Percentiles rank a stretch among this genome's conserved stretches.
Evolutionary conservation across 2,329 filamentous ascomycete genomes (phyloP).

Genomic region (Phaeomoniella chlamydospora): DNA sequence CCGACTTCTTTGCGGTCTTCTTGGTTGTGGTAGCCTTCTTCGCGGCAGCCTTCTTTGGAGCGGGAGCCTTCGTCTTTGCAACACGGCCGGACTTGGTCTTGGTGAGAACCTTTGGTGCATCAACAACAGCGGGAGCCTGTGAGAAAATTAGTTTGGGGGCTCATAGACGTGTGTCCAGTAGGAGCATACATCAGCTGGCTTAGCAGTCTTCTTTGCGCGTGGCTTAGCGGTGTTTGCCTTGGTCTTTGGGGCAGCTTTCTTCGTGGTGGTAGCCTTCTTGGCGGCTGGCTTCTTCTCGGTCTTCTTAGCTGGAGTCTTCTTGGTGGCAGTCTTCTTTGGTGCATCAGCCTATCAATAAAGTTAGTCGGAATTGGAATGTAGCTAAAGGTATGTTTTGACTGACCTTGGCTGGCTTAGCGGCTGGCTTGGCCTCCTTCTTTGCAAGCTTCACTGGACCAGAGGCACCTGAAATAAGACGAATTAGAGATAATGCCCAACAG

Average conservation of each 20-base stretch:
- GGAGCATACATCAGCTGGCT: slow-evolving; percentile 20
- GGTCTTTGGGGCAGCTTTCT: slow-evolving; percentile 38
- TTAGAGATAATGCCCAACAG: no score
- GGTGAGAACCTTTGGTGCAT: slow-evolving; percentile 54
- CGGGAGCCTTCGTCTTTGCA: slow-evolving; percentile 47
- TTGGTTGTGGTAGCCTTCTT: slow-evolving; percentile 30
- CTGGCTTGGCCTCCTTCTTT: slow-evolving; percentile 52
- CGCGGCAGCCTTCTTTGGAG: slow-evolving; percentile 24
- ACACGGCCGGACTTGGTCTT: slow-evolving; percentile 83
- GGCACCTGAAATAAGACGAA: slow-evolving; percentile 42
- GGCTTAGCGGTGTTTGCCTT: slow-evolving; percentile 40
- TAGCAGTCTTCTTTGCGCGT: slow-evolving; percentile 33
- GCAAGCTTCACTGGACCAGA: slow-evolving; percentile 87
- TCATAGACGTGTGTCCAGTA: no score
- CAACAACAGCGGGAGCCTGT: slow-evolving; percentile 51
- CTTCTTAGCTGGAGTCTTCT: slow-evolving; percentile 6
- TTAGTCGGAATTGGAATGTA: not conserved
- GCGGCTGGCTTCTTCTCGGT: slow-evolving; percentile 7
- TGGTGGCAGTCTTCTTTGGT: slow-evolving; percentile 10
- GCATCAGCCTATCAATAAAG: slow-evolving; percentile 10
- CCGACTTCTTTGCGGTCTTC: slow-evolving; percentile 31
- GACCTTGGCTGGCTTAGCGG: slow-evolving; percentile 22
- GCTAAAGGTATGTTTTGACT: not conserved
- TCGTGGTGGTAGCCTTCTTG: slow-evolving; percentile 27
- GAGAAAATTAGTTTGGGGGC: slow-evolving; percentile 10